Percentiles rank a stretch among this genome's conserved stretches.
These are phyloP conservation scores for Penicillium occitanis DNA, from an alignment of 2,329 filamentous ascomycete genomes.

Conservation along the genomic window DNA sequence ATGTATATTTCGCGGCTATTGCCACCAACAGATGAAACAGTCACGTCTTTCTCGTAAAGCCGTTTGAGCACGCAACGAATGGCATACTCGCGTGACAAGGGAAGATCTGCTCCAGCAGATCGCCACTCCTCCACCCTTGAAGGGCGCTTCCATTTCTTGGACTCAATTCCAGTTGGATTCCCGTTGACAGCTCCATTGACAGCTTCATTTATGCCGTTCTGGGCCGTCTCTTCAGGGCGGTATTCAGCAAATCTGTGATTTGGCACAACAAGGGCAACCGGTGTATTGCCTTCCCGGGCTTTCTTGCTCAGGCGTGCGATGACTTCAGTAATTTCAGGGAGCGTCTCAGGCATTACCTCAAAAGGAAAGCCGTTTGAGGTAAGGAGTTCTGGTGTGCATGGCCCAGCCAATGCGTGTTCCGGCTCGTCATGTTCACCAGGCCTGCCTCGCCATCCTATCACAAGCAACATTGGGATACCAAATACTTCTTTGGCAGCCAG, in stretches of 20 bases:
- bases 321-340: background rate
- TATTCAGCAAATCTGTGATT: background rate
- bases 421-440: background rate
- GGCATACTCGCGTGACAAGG: background rate
- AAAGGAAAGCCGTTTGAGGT: background rate
- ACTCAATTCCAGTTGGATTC: background rate
- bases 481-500: background rate
- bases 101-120: background rate
- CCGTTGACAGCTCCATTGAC: background rate
- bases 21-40: conserved; percentile 11
- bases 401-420: background rate
- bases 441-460: background rate
- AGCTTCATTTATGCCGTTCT: background rate
- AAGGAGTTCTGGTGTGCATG: background rate
- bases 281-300: background rate
- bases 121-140: background rate
- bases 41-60: background rate
- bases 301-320: background rate
- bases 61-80: background rate
- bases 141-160: background rate
- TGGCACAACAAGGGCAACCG: background rate
- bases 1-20: conserved; percentile 12
- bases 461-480: background rate
- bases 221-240: background rate
- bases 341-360: background rate